Base-by-base conservation (phyloP, 2,329 filamentous ascomycete species). In the Ceratocystis cubensis region DNA sequence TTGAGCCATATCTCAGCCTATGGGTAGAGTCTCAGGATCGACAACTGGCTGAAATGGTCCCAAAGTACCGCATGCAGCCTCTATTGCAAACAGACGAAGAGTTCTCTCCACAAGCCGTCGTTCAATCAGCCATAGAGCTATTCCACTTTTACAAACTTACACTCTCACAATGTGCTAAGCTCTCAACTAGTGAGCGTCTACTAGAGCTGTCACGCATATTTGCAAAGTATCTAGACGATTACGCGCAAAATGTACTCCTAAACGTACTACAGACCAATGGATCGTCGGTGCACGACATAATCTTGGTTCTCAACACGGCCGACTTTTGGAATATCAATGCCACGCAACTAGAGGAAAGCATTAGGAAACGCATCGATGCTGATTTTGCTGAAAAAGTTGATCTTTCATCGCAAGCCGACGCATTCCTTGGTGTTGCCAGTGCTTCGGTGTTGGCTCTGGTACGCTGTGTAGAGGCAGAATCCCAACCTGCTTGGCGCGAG, bases 21-120 rank as follows among this genome's bases (percentile, higher is more conserved):
- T 99, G 94, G 94, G 91, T 99, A 1, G 93, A 97, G 68, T 93
- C 91, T 8, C 94, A 97, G 75, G 93, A 96, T 75, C 93, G 86
- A 75, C 88, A 96, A 72, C 80, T 97, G 67, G 88, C 91, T 5
- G 76, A 80, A 6, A 85, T 97, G 76, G 89, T 99, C 70, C 91
- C 91, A 0, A 91, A 86, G 74, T 97, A 97, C 76, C 89, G 88
- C 70, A 84, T 82, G 68, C 91, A 96, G 71, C 88, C 91, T 0
- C 81, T 96, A 2, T 82, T 91, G 50, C 85, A 89, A 2, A 78
- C 83, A 0, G 94, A 96, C 70, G 94, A 99, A 71, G 94, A 99
- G 66, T 97, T 97, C 75, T 89, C 90, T 53, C 81, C 89, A 0
- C 90, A 96, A 74, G 86, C 90, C 57, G 93, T 99, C 66, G 93